Evolutionary conservation across 768 basidiomycete genomes (phyloP).

Genomic region (Tricholoma sp.): DNA sequence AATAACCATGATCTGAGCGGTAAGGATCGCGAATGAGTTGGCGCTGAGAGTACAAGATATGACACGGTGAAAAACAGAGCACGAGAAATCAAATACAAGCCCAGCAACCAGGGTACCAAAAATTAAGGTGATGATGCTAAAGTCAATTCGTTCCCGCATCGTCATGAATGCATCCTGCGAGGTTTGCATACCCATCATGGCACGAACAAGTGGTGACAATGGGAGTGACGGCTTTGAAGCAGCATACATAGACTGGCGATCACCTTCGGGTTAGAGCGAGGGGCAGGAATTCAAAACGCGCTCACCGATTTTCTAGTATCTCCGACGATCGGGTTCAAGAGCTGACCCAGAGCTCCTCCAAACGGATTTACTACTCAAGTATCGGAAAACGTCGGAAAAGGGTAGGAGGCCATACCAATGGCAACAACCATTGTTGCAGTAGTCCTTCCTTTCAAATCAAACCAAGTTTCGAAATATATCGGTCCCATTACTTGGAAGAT

Average conservation of each 20-base stretch:
- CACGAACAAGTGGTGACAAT: constrained; percentile 47
- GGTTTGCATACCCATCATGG: constrained; percentile 42
- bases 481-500: constrained; percentile 76
- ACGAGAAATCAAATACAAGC: constrained; percentile 33
- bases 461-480: constrained; percentile 81
- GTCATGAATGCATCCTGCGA: constrained; percentile 53
- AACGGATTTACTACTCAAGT: constrained; percentile 59
- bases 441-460: constrained; percentile 67
- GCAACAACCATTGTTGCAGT: constrained; percentile 66
- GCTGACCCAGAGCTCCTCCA: constrained; percentile 67
- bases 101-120: constrained; percentile 66
- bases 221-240: constrained; percentile 57
- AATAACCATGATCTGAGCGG: constrained; percentile 63
- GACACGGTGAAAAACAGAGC: background rate
- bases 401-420: constrained; percentile 31
- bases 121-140: constrained; percentile 47
- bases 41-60: constrained; percentile 30
- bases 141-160: constrained; percentile 63
- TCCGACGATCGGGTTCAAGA: constrained; percentile 61
- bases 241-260: constrained; percentile 55
- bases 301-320: constrained; percentile 54
- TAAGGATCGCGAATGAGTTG: constrained; percentile 61
- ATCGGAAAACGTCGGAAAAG: background rate
- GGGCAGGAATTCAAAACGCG: constrained; percentile 4
- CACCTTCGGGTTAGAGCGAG: constrained; percentile 6